Percentiles rank a stretch among this genome's conserved stretches.
Evolutionary conservation across 148 eudicot genomes (phyloP).

Genomic region (Rhododendron ferrugineum): DNA sequence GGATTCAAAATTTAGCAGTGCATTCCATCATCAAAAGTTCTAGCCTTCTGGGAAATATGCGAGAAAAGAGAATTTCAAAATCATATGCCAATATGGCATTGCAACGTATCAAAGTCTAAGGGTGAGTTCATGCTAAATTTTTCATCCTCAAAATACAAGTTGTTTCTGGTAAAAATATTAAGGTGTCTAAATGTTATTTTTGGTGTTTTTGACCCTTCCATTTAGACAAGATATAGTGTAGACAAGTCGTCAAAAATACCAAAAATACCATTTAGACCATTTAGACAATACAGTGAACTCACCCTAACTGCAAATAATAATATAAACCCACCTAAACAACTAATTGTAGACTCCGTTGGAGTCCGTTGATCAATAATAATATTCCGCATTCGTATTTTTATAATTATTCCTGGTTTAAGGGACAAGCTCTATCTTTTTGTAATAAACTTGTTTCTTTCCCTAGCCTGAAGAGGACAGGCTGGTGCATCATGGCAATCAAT

Average conservation of each 20-base stretch:
- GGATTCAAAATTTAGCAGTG: background rate
- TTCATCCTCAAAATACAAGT: no score
- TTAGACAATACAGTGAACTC: no score
- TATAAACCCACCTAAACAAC: background rate
- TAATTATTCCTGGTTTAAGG: background rate
- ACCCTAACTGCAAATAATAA: background rate
- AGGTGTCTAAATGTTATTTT: no score
- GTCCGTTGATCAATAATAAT: background rate
- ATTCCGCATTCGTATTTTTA: background rate
- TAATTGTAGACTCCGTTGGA: background rate
- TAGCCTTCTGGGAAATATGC: background rate
- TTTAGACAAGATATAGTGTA: no score
- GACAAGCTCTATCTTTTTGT: background rate
- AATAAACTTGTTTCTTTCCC: background rate
- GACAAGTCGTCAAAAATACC: no score
- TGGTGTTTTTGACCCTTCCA: no score
- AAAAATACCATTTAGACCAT: no score
- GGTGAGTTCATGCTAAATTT: no score
- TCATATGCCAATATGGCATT: background rate
- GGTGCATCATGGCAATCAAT: constrained; percentile 1
- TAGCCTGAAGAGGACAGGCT: background rate
- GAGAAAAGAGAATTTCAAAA: background rate
- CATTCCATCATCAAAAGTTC: background rate
- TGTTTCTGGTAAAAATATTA: no score
- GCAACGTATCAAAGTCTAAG: background rate